A percentile compares a stretch with the other conserved stretches of the same genome.
These are phyloP conservation scores for Russula abietina DNA, from an alignment of 768 basidiomycete genomes.

Conservation along the genomic window DNA sequence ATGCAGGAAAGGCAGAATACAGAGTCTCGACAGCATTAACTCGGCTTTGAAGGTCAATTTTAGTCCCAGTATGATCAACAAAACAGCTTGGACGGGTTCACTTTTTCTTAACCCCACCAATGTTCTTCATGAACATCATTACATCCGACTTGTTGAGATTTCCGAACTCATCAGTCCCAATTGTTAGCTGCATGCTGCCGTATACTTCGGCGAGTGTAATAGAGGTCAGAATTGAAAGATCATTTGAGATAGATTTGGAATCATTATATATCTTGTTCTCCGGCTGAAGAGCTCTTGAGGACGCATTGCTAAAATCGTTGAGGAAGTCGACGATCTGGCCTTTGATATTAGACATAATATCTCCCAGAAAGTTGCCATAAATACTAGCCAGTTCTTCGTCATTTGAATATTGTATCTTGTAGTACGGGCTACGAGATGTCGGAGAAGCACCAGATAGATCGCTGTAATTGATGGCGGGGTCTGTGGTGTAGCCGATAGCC, in stretches of 20 bases:
- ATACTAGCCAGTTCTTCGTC: slow-evolving; percentile 27
- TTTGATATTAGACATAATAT: background rate
- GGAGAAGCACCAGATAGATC: slow-evolving; percentile 35
- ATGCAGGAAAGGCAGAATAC: slow-evolving; percentile 44
- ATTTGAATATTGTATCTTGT: slow-evolving; percentile 34
- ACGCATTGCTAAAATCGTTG: slow-evolving; percentile 40
- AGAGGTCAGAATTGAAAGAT: slow-evolving; percentile 47
- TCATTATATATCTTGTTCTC: slow-evolving; percentile 44
- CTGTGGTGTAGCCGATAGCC: slow-evolving; percentile 29
- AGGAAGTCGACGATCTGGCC: slow-evolving; percentile 41
- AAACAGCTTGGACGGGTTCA: slow-evolving; percentile 21
- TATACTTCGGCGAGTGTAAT: slow-evolving; percentile 53
- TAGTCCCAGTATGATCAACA: background rate
- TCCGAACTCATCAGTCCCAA: slow-evolving; percentile 42
- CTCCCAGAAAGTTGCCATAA: background rate
- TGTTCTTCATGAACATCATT: slow-evolving; percentile 45
- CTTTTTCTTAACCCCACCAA: slow-evolving; percentile 32
- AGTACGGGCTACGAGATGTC: slow-evolving; percentile 41
- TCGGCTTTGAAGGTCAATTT: slow-evolving; percentile 4
- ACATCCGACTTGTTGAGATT: slow-evolving; percentile 47
- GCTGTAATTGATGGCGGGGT: slow-evolving; percentile 28
- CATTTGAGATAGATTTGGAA: slow-evolving; percentile 40
- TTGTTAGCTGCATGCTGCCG: slow-evolving; percentile 48
- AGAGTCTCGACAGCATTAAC: slow-evolving; percentile 52
- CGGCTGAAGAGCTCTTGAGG: slow-evolving; percentile 40